Evolutionary conservation across 2,329 filamentous ascomycete species (phyloP).

Genomic region (Fusarium tjaetaba): DNA sequence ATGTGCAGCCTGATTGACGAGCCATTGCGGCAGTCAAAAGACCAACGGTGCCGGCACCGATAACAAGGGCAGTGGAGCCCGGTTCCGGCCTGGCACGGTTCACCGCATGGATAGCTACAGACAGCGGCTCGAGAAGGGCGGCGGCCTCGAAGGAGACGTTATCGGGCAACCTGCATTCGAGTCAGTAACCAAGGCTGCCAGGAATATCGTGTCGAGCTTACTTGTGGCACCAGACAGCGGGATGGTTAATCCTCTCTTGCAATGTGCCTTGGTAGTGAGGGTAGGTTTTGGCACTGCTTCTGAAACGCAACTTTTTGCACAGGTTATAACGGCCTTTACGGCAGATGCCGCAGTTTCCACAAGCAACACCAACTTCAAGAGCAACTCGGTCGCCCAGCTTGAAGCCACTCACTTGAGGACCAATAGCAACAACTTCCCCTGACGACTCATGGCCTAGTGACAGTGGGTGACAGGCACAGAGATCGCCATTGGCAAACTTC

Average conservation of each 20-base stretch:
- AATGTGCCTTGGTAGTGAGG: conserved; percentile 72
- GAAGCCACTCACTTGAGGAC: conserved; percentile 62
- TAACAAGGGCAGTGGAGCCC: conserved; percentile 67
- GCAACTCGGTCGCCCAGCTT: conserved; percentile 67
- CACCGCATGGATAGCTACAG: conserved; percentile 69
- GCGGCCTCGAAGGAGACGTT: conserved; percentile 68
- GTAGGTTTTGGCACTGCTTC: conserved; percentile 70
- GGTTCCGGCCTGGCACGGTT: conserved; percentile 63
- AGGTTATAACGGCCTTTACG: conserved; percentile 68
- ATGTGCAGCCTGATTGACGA: conserved; percentile 66
- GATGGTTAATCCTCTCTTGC: conserved; percentile 71
- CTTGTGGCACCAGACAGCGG: conserved; percentile 71
- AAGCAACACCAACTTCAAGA: conserved; percentile 66
- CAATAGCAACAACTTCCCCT: conserved; percentile 66
- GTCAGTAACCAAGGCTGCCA: conserved; percentile 4
- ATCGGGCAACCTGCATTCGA: conserved; percentile 62
- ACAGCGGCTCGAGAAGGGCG: conserved; percentile 69
- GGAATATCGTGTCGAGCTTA: conserved; percentile 45
- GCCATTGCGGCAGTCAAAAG: conserved; percentile 72
- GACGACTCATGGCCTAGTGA: conserved; percentile 73
- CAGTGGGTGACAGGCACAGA: conserved; percentile 72
- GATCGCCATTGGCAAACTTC: conserved; percentile 76
- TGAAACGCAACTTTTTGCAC: conserved; percentile 69
- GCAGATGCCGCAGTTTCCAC: conserved; percentile 62
- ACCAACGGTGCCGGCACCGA: conserved; percentile 73